Evolutionary conservation across 768 basidiomycete species (phyloP), one percentile per base, ranked within the genome.

Genomic region (Xanthoconium purpureum): DNA sequence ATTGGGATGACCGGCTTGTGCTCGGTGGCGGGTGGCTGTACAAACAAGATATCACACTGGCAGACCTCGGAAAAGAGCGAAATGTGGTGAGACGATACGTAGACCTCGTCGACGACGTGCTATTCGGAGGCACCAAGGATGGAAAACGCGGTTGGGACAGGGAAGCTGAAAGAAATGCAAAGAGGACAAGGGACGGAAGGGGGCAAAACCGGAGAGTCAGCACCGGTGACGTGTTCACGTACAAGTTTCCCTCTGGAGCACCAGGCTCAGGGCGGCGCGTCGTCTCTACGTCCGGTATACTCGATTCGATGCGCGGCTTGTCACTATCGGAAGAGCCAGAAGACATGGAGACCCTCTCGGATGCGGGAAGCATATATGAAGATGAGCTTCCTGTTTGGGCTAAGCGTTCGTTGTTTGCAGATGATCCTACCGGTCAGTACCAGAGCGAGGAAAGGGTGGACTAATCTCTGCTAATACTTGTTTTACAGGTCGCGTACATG

Each of bases 21-120:
- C 76, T 93, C 13, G 88, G 88, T 28, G 85, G 86, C 30, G 91
- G 91, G 6, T 93, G 91, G 89, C 65, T 93, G 52, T 94, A 94
- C 66, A 78, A 73, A 54, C 87, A 85, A 64, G 85, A 89, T 62
- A 64, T 91, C 52, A 71, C 63, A 15, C 71, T 87, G 33, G 71
- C 68, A 18, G 77, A 84, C 32, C 70, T 93, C 54, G 67, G 38
- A 60, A 82, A 77, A 67, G 89, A 92, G 68, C 74, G 80, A 60
- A 70, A 69, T 2, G 78, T 81, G 6, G 80, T 94, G 4, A 68
- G 71, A 37, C 67, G 73, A 47, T 94, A 93, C 68, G 66, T 92
- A 56, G 83, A 90, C 58, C 77, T 84, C n/a, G 91, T 92, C 4
- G 91, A 93, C 62, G 83, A 86, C 55, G 86, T 88, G 4, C 67